These are phyloP conservation scores for Linaria vulgaris DNA, from an alignment of 257 asterid species.

Conservation along the genomic window DNA sequence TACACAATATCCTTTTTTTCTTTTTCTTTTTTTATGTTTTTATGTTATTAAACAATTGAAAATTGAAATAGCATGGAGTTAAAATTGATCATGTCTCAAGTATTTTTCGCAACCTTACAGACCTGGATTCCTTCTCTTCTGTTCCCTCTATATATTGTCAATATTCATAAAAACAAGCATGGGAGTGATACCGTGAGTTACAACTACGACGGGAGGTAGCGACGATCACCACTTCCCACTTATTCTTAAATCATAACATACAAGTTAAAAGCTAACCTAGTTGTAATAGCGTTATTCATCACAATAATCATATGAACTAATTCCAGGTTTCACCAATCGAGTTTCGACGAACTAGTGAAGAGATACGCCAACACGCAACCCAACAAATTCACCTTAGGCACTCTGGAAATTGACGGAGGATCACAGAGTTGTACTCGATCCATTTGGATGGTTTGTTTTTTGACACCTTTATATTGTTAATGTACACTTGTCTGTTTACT, in stretches of 20 bases:
- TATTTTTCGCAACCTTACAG: background rate
- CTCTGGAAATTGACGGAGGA: background rate
- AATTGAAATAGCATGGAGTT: too few relatives aligned
- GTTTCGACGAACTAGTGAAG: background rate
- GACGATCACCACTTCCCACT: too few relatives aligned
- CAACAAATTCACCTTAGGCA: background rate
- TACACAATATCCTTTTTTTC: too few relatives aligned
- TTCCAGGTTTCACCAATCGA: background rate
- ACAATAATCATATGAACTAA: background rate
- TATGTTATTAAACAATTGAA: too few relatives aligned
- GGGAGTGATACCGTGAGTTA: background rate
- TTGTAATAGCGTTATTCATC: background rate
- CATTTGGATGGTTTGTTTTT: conserved; percentile 15
- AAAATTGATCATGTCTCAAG: too few relatives aligned
- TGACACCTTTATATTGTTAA: background rate
- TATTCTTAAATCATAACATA: too few relatives aligned
- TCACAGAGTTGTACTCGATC: background rate
- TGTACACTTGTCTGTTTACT: too few relatives aligned
- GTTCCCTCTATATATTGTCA: background rate
- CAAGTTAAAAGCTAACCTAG: too few relatives aligned
- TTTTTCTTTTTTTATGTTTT: too few relatives aligned
- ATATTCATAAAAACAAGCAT: background rate
- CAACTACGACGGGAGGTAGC: background rate
- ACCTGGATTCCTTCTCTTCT: background rate
- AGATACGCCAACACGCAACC: background rate